Evolutionary conservation across 768 basidiomycete species (phyloP), one percentile per base, ranked within the genome.

Genomic region (Pisolithus marmoratus): DNA sequence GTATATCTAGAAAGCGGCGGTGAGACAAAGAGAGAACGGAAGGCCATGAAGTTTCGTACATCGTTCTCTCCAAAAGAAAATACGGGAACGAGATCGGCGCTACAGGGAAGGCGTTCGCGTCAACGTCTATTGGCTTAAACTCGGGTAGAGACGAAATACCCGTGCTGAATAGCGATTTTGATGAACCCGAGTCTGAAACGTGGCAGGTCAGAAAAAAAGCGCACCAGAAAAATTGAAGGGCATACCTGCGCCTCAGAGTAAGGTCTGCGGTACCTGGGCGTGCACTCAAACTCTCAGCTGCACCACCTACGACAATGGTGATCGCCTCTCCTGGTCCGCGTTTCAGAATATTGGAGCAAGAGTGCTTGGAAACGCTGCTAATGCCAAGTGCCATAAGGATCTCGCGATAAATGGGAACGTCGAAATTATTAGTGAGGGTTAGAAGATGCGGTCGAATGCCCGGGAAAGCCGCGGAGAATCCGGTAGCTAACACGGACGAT

Each of bases 1-100:
- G 61, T 91, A 99, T 48, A 99, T 96, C 94, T 97, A 61, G 6
- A 48, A 3, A 48, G 48, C 7, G 43, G 40, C 9, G 38, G 5
- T 38, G 4, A 57, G 50, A 59, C 22, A 31, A 38, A 23, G n/a
- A 40, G 36, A 5, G 1, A 9, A 27, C 5, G 44, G 34, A 29
- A 50, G 22, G n/a, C 48, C 46, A 19, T 15, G 7, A 27, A 38
- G 12, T 43, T 8, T 76, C 82, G 63, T 55, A 94, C 94, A 67
- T 98, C 96, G 65, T 98, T 98, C 74, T 99, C 96, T 12, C 96
- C 96, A 60, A 99, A 99, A 5, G 92, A 94, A 64, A 99, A 98
- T 3, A 97, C 94, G 0, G 96, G 96, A 0, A 99, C 96, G 11
- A 99, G 75, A 62, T 94, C 92, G 37, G 96, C 96, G 49, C 93